phyloP scores from a whole-genome alignment of 192 early-diverging fungal species.

The Dissophora globulifera region DNA sequence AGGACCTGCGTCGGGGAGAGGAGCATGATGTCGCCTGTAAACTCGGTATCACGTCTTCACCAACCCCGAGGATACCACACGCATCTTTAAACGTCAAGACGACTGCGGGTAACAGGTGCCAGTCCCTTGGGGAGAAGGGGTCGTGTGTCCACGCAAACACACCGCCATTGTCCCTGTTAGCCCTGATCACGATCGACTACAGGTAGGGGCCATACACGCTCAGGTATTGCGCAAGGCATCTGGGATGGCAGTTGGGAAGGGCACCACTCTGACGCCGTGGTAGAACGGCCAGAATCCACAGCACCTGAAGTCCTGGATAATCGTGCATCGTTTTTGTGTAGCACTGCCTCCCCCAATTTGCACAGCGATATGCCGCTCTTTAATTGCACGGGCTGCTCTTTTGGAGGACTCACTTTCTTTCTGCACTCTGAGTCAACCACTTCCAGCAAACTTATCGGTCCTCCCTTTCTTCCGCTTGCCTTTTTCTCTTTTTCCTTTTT shows the following conservation, averaged over 20 bases:
- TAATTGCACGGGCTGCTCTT: constrained; percentile 2
- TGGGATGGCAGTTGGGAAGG: constrained; percentile 14
- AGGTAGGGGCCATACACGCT: constrained; percentile 26
- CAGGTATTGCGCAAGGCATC: not conserved
- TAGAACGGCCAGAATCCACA: constrained; percentile 11
- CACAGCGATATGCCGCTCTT: not conserved
- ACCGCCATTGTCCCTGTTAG: constrained; percentile 26
- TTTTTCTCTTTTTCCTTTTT: not conserved
- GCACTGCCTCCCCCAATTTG: not conserved
- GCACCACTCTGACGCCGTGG: constrained; percentile 15
- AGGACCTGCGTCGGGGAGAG: not conserved
- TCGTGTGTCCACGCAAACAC: constrained; percentile 18
- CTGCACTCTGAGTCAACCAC: constrained; percentile 8
- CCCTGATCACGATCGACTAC: constrained; percentile 32
- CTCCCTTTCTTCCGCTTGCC: not conserved
- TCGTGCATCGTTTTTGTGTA: too few relatives aligned
- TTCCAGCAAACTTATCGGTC: too few relatives aligned
- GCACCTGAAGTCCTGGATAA: not conserved
- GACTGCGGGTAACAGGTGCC: constrained; percentile 5
- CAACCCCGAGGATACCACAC: constrained; percentile 20
- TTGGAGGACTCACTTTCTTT: too few relatives aligned
- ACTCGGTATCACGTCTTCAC: constrained; percentile 8
- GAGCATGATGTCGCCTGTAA: constrained; percentile 11
- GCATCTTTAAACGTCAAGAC: not conserved
- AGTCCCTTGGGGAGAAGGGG: not conserved